phyloP scores from a whole-genome alignment of 805 yeast species.

The Isabelozyma pseudorhagii region DNA sequence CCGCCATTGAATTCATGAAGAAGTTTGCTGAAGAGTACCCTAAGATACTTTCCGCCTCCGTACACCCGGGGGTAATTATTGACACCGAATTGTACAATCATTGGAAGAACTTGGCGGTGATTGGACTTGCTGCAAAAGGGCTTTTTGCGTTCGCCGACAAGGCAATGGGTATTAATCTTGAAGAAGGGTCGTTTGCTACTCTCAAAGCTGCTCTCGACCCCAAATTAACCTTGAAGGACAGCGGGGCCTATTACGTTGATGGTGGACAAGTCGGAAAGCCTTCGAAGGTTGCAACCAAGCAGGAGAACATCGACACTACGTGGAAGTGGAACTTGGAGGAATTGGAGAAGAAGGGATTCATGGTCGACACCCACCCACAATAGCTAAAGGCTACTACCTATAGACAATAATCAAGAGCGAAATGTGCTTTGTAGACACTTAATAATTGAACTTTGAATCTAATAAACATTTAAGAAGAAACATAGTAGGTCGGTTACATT shows the following conservation, averaged over 20 bases:
- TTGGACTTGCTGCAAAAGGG: slow-evolving; percentile 17
- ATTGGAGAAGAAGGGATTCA: slow-evolving; percentile 15
- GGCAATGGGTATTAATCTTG: slow-evolving; percentile 25
- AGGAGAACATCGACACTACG: slow-evolving; percentile 17
- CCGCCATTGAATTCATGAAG: slow-evolving; percentile 27
- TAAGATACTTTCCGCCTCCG: slow-evolving; percentile 27
- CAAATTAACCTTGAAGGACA: slow-evolving; percentile 15
- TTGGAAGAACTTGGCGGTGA: slow-evolving; percentile 21
- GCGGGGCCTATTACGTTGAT: slow-evolving; percentile 27
- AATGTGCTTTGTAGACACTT: no score
- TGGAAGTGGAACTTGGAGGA: slow-evolving; percentile 26
- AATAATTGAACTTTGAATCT: no score
- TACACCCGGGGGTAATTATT: slow-evolving; percentile 38
- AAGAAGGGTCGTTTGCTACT: slow-evolving; percentile 33
- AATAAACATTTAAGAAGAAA: no score
- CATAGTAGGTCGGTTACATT: no score
- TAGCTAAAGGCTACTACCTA: no score
- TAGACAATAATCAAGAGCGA: no score
- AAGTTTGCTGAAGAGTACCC: slow-evolving; percentile 25
- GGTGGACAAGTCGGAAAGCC: slow-evolving; percentile 29
- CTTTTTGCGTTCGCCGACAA: slow-evolving; percentile 4
- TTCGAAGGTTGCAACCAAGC: slow-evolving; percentile 19
- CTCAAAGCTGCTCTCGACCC: slow-evolving; percentile 33
- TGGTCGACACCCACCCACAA: background rate
- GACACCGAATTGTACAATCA: slow-evolving; percentile 30